Base-by-base conservation (phyloP, 495 filamentous ascomycete species). In the Aspergillus ostianus region DNA sequence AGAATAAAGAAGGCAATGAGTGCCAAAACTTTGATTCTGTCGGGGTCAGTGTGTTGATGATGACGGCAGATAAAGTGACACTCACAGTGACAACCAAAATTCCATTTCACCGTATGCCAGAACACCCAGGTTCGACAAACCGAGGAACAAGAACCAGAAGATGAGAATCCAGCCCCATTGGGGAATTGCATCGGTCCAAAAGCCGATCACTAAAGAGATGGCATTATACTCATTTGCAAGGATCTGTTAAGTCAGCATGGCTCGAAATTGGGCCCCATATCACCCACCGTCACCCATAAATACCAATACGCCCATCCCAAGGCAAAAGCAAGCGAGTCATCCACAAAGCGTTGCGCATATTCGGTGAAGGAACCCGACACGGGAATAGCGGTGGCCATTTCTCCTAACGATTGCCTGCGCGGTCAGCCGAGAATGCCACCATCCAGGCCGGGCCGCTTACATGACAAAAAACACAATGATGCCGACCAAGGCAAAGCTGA, bases 1-100 rank as follows among this genome's bases (percentile, higher is more conserved):
- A 90, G 79, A 66, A 91, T 82, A 70, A 90, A 86, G 74, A 90
- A 89, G 53, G 86, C 76, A 51, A 87, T 67, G 46, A 85, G 83
- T 1, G 87, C 85, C 10, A 74, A 58, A 7, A 90, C 70, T 48
- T 80, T 79, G 65, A 81, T 79, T 10, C 75, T 70, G 52, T 23
- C 18, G 3, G 5, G 0, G 21, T 29, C 19, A 21, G 18, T 66
- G 18, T 66, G 21, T 44, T 67, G 64, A n/a, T 3, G 4, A 20
- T 23, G 17, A 9, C 15, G 13, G 20, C 51, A 46, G 2, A 0
- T 15, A 41, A 27, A 12, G 19, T 10, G 5, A 30, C 4, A 59
- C 65, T 23, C 54, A 75, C 70, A 73, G 47, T 13, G 72, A 73
- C 27, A 80, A 66, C 61, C 75, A 72, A 57, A 84, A 84, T 55